Conservation (phyloP, 148 eudicot genomes). For the Talinum fruticosum region DNA sequence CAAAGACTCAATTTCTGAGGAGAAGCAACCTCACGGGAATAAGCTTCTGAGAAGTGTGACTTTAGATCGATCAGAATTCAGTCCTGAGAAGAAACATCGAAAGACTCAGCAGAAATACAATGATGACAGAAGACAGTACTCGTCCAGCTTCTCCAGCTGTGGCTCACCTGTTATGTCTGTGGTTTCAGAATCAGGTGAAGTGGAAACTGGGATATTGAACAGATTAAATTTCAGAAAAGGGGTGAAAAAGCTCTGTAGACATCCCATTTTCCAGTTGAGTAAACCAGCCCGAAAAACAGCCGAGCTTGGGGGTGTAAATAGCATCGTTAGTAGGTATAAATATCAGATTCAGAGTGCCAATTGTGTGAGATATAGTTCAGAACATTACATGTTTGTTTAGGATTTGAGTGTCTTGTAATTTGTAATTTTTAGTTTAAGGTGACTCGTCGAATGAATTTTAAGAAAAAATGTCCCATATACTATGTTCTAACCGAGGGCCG, state of each 20-base stretch:
- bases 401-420: constrained; percentile 5
- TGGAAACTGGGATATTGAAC: constrained; percentile 46
- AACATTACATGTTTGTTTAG: constrained; percentile 14
- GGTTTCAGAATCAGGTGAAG: constrained; percentile 29
- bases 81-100: constrained; percentile 36
- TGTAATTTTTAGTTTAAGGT: not conserved
- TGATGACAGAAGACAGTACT: constrained; percentile 19
- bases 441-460: not conserved
- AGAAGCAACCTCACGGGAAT: constrained; percentile 19
- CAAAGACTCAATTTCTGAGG: constrained; percentile 15
- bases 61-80: constrained; percentile 38
- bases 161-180: constrained; percentile 24
- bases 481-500: constrained; percentile 15
- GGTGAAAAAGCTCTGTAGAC: constrained; percentile 57
- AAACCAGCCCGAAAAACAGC: constrained; percentile 47
- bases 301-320: constrained; percentile 44
- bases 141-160: constrained; percentile 16
- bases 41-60: constrained; percentile 35
- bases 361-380: constrained; percentile 4
- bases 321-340: not conserved
- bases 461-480: not conserved
- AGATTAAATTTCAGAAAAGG: constrained; percentile 54
- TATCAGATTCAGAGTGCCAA: not conserved
- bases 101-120: constrained; percentile 26
- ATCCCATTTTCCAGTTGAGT: constrained; percentile 69